These are phyloP conservation scores for Thalassiosira hispida DNA, from an alignment of 352 stramenopile species.

Conservation along the genomic window DNA sequence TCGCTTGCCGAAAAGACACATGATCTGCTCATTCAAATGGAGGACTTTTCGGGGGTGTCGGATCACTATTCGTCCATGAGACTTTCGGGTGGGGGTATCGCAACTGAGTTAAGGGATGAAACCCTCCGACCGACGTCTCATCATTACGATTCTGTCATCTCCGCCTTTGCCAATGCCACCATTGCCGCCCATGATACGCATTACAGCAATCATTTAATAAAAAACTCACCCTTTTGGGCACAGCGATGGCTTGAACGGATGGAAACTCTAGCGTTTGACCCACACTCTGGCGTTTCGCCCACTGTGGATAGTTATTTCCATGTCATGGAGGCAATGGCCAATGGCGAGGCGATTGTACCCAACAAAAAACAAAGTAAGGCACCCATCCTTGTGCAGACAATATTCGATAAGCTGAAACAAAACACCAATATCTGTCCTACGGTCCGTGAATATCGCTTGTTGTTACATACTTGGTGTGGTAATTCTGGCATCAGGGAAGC, in stretches of 20 bases:
- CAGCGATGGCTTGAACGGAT: conserved; percentile 69
- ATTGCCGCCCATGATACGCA: conserved; percentile 28
- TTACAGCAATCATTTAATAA: conserved; percentile 40
- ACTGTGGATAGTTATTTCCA: conserved; percentile 67
- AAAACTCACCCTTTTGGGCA: conserved; percentile 72
- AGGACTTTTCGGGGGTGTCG: conserved; percentile 54
- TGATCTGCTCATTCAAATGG: conserved; percentile 53
- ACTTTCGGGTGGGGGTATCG: conserved; percentile 10
- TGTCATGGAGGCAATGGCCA: conserved; percentile 70
- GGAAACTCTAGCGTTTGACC: conserved; percentile 45
- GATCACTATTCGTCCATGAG: conserved; percentile 56
- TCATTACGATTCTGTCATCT: conserved; percentile 59
- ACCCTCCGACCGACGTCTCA: conserved; percentile 44
- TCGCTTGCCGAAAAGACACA: conserved; percentile 46
- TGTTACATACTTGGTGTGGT: conserved; percentile 71
- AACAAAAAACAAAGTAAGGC: conserved; percentile 46
- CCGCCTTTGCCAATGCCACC: conserved; percentile 37
- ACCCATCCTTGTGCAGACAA: conserved; percentile 36
- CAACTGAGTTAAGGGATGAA: conserved; percentile 17
- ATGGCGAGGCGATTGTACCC: conserved; percentile 43
- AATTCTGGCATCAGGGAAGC: conserved; percentile 54
- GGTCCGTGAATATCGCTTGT: conserved; percentile 57
- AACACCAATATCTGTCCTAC: conserved; percentile 44
- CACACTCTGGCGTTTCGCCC: conserved; percentile 23
- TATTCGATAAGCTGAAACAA: conserved; percentile 55